These are phyloP conservation scores for Colletotrichum sp. DNA, from an alignment of 2,329 filamentous ascomycete species.

Conservation along the genomic window DNA sequence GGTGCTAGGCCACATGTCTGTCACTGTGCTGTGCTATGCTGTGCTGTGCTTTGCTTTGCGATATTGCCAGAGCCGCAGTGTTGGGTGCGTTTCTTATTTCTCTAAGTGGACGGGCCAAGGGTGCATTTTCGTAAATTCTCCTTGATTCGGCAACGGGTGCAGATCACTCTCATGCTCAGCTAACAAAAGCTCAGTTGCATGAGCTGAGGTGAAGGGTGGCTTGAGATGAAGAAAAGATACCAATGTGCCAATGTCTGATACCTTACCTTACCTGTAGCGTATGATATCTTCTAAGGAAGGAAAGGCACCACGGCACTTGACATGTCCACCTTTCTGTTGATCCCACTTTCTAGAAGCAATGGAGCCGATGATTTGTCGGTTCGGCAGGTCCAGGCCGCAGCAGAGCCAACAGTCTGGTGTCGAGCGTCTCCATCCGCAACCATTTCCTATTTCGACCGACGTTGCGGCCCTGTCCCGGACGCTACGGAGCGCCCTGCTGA, in stretches of 20 bases:
- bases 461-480: slow-evolving; percentile 15
- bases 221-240: background rate
- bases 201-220: background rate
- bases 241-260: too few species aligned
- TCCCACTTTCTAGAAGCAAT: background rate
- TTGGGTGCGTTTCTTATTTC: slow-evolving; percentile 1
- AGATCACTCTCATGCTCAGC: background rate
- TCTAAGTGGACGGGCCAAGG: background rate
- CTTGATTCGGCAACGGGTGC: background rate
- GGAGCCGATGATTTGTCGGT: background rate
- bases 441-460: slow-evolving; percentile 13
- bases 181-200: background rate
- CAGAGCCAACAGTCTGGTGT: background rate
- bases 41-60: background rate
- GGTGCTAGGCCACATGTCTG: background rate
- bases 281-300: background rate
- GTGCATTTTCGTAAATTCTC: background rate
- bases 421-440: slow-evolving; percentile 2
- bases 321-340: background rate
- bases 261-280: too few species aligned
- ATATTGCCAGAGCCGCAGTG: background rate
- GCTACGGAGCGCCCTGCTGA: background rate
- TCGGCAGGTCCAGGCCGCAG: background rate
- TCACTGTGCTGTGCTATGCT: background rate
- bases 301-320: background rate